A percentile compares a stretch with the other conserved stretches of the same genome.
Conservation (phyloP, 2,329 filamentous ascomycete genomes). For the Basipetospora chlamydospora region DNA sequence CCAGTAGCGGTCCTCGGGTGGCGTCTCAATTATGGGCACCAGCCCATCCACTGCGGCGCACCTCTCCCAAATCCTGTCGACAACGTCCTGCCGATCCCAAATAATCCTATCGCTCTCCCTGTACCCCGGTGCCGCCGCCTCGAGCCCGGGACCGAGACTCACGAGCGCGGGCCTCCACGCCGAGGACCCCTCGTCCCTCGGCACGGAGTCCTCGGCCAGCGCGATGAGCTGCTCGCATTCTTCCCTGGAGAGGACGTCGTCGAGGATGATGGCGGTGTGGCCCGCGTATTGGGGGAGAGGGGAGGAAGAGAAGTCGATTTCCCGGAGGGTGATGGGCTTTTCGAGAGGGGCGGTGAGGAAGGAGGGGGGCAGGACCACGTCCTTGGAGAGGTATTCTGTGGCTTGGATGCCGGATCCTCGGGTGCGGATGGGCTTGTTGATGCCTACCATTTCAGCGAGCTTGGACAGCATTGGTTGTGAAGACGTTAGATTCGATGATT, state of each 20-base stretch:
- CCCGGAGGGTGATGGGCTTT: slow-evolving; percentile 22
- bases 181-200: background rate
- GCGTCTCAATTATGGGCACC: slow-evolving; percentile 20
- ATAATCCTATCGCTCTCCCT: slow-evolving; percentile 66
- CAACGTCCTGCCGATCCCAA: slow-evolving; percentile 51
- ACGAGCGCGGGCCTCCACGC: slow-evolving; percentile 57
- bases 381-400: slow-evolving; percentile 17
- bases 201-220: slow-evolving; percentile 29
- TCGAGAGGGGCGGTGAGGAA: slow-evolving; percentile 29
- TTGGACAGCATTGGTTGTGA: too few relatives aligned
- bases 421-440: too few relatives aligned
- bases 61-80: slow-evolving; percentile 47
- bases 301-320: slow-evolving; percentile 36
- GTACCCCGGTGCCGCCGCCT: slow-evolving; percentile 38
- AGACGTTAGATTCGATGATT: too few relatives aligned
- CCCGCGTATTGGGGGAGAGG: slow-evolving; percentile 35
- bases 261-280: slow-evolving; percentile 42
- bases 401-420: too few relatives aligned
- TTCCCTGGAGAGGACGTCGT: slow-evolving; percentile 34
- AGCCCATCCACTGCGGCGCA: slow-evolving; percentile 30
- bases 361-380: slow-evolving; percentile 21
- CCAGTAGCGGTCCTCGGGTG: slow-evolving; percentile 6
- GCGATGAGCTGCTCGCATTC: slow-evolving; percentile 46
- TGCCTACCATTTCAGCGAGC: too few relatives aligned
- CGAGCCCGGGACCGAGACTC: slow-evolving; percentile 46